Conservation (phyloP, 345 rosid genomes). For the Melastoma malabathricum region DNA sequence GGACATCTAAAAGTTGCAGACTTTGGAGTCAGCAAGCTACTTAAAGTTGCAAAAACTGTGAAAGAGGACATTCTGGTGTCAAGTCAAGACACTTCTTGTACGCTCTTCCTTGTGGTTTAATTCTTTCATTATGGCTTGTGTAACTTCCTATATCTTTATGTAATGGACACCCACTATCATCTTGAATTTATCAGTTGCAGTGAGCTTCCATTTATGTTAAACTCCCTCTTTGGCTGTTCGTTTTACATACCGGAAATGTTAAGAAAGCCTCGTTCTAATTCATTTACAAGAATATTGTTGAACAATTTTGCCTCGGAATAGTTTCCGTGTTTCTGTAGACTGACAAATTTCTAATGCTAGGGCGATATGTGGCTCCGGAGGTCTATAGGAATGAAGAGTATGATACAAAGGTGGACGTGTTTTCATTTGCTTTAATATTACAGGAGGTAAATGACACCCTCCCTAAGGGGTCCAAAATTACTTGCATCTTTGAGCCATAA, state of each 20-base stretch:
- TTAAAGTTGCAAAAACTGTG: conserved; percentile 42
- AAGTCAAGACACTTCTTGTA: conserved; percentile 50
- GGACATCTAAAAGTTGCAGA: conserved; percentile 69
- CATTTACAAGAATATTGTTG: no score
- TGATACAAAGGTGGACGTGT: conserved; percentile 70
- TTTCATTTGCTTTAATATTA: conserved; percentile 69
- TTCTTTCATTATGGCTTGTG: not conserved
- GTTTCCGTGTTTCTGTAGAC: not conserved
- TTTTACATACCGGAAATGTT: no score
- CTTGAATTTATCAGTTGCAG: no score
- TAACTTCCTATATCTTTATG: no score
- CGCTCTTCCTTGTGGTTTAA: conserved; percentile 12
- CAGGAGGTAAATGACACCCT: conserved; percentile 47
- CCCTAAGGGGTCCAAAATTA: not conserved
- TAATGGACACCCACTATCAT: no score
- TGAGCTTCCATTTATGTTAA: no score
- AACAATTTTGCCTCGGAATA: no score
- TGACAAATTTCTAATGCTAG: conserved; percentile 15
- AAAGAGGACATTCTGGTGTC: conserved; percentile 43
- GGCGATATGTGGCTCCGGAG: conserved; percentile 79
- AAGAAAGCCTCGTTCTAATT: no score
- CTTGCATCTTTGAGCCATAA: no score
- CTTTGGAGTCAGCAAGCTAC: conserved; percentile 56
- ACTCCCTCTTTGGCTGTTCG: no score
- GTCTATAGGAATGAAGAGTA: conserved; percentile 67